Evolutionary conservation across 2,329 filamentous ascomycete genomes (phyloP), one percentile per base, ranked within the genome.

Genomic region (Capronia americana): DNA sequence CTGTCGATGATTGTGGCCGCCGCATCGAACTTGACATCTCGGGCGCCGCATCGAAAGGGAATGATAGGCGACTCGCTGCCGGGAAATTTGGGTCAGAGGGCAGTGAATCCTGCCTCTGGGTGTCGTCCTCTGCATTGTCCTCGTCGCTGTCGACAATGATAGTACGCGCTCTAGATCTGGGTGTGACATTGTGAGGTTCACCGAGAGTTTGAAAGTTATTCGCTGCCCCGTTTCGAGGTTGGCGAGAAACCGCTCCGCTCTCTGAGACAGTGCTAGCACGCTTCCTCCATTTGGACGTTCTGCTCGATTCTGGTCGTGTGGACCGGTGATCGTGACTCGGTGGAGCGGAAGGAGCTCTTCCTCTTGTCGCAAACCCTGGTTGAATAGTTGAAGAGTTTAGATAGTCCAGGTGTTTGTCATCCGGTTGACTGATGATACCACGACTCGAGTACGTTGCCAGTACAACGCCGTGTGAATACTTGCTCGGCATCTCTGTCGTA

Each of bases 81-180:
- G 48, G 24, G 20, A 74, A 95, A 92, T 79, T 80, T 96, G 48
- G 82, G 96, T 4, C 38, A 44, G 17, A 44, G 14, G 14, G 14
- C 38, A 44, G 14, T 8, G 7, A n/a, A n/a, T 20, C 20, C 17
- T 44, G 1, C 92, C 92, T 0, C 80, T 94, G 5, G 91, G 91
- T 70, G 91, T 96, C 24, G 86, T 92, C 2, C 77, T 0, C 79
- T 79, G 84, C 65, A 83, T 81, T 0, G 78, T 78, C 0, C 79
- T 83, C 3, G 81, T 82, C 8, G 82, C 82, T 6, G 70, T 84
- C 11, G 83, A 83, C 24, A 51, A 51, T 51, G 48, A 51, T 23
- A 24, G 10, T 26, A 24, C 48, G 48, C 12, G 23, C 2, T 26
- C 48, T 12, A 26, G 20, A 26, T 23, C 20, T 28, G 24, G 23